Percentiles rank a stretch among this genome's conserved stretches.
Evolutionary conservation across 352 stramenopile species (phyloP).

Genomic region (Pythium grandisporangium): DNA sequence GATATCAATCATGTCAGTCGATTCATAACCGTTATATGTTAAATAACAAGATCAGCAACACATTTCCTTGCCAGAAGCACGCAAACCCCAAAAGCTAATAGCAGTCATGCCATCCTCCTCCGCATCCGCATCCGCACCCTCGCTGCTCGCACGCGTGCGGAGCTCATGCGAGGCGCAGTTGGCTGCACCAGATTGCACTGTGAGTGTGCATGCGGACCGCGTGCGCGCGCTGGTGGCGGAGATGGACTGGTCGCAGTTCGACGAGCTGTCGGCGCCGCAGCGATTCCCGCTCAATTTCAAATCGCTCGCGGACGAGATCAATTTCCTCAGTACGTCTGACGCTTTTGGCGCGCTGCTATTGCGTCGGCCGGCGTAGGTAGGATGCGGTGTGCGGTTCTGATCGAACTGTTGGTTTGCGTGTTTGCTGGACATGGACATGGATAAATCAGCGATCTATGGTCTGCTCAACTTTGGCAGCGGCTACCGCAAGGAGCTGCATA

Average conservation of each 20-base stretch:
- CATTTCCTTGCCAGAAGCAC: too few species aligned
- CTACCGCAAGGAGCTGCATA: constrained; percentile 71
- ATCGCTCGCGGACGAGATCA: constrained; percentile 62
- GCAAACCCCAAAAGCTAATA: too few species aligned
- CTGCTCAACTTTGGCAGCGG: constrained; percentile 78
- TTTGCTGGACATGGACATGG: too few species aligned
- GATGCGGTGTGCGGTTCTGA: neutral
- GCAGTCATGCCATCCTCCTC: too few species aligned
- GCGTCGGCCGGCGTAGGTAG: too few species aligned
- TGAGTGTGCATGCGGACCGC: constrained; percentile 42
- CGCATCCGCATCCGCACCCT: constrained; percentile 11
- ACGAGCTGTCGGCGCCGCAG: constrained; percentile 27
- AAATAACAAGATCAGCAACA: too few species aligned
- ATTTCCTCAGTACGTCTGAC: constrained; percentile 53
- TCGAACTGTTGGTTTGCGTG: neutral
- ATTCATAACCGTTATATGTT: too few species aligned
- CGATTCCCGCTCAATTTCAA: constrained; percentile 74
- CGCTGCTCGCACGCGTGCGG: constrained; percentile 38
- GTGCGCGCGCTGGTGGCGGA: constrained; percentile 32
- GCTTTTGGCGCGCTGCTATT: too few species aligned
- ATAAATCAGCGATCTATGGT: constrained; percentile 54
- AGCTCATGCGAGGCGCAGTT: constrained; percentile 41
- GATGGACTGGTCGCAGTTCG: constrained; percentile 44
- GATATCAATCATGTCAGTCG: too few species aligned
- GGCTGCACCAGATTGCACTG: constrained; percentile 24